Evolutionary conservation across 768 basidiomycete species (phyloP).

Genomic region (Lentinus brumalis): DNA sequence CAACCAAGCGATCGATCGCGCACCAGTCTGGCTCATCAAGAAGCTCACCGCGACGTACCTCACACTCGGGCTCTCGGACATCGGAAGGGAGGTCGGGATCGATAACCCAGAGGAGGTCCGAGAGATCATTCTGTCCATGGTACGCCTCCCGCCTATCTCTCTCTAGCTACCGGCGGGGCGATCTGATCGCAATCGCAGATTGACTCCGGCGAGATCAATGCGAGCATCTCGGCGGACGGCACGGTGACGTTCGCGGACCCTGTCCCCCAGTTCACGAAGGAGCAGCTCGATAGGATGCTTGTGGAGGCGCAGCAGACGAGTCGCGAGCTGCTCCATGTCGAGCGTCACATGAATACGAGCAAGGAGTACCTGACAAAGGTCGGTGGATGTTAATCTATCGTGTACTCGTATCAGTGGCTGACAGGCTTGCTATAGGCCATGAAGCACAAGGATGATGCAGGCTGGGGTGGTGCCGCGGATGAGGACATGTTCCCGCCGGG

Average conservation of each 20-base stretch:
- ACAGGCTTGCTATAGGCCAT: slow-evolving; percentile 19
- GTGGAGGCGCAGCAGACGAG: slow-evolving; percentile 58
- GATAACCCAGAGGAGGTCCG: slow-evolving; percentile 57
- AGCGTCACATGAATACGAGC: slow-evolving; percentile 60
- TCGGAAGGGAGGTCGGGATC: slow-evolving; percentile 57
- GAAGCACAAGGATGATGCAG: slow-evolving; percentile 31
- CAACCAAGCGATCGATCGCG: slow-evolving; percentile 62
- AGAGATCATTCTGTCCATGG: slow-evolving; percentile 72
- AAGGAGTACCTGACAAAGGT: slow-evolving; percentile 79
- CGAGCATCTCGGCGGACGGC: slow-evolving; percentile 63
- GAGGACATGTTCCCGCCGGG: slow-evolving; percentile 26
- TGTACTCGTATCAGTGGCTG: neutral
- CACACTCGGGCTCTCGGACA: slow-evolving; percentile 73
- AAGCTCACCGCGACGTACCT: slow-evolving; percentile 84
- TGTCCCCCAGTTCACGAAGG: slow-evolving; percentile 56
- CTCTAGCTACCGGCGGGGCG: too few relatives aligned
- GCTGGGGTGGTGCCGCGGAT: slow-evolving; percentile 21
- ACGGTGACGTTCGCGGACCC: slow-evolving; percentile 74
- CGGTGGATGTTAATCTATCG: slow-evolving; percentile 8
- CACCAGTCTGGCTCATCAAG: slow-evolving; percentile 77
- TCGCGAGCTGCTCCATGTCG: slow-evolving; percentile 47
- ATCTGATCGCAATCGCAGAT: slow-evolving; percentile 48
- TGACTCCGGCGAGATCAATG: slow-evolving; percentile 68
- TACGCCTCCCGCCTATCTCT: slow-evolving; percentile 28
- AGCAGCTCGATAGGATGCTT: slow-evolving; percentile 63